Conservation (phyloP, 73 alveolate genomes). For the Stentor roeselii region DNA sequence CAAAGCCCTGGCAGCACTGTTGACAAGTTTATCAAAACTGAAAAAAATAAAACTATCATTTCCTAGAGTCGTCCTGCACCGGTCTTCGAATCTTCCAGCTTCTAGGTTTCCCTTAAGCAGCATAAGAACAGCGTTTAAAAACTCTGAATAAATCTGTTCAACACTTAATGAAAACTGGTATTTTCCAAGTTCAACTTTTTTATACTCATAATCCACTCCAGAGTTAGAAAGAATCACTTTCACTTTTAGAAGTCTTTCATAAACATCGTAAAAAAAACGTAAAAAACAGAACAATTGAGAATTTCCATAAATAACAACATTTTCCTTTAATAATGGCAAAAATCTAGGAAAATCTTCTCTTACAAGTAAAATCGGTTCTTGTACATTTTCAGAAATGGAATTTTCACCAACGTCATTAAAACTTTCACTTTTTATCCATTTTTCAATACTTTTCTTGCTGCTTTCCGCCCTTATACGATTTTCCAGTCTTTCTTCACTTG, state of each 20-base stretch:
- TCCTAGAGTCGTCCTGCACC: slow-evolving; percentile 10
- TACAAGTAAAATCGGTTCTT: neutral
- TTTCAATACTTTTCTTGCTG: neutral
- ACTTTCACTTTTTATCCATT: neutral
- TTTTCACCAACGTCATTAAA: neutral
- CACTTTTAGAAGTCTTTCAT: slow-evolving; percentile 26
- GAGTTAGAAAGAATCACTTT: neutral
- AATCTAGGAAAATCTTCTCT: slow-evolving; percentile 1
- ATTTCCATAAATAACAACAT: slow-evolving; percentile 1
- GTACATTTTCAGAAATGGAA: neutral
- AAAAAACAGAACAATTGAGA: neutral
- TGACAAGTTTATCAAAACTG: slow-evolving; percentile 8
- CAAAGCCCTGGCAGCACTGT: neutral
- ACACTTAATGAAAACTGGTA: neutral
- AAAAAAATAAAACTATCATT: neutral
- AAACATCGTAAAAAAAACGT: slow-evolving; percentile 16
- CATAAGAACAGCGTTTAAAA: neutral
- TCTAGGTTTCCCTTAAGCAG: neutral
- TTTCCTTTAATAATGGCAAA: neutral
- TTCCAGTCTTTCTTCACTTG: neutral
- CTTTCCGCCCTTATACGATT: neutral
- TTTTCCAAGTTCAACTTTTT: neutral
- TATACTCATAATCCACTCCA: neutral
- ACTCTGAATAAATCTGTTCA: neutral
- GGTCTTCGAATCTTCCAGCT: neutral